Percentiles rank a stretch among this genome's conserved stretches.
Conservation (phyloP, 768 basidiomycete genomes). For the button mushroom (Agaricus bisporus) region DNA sequence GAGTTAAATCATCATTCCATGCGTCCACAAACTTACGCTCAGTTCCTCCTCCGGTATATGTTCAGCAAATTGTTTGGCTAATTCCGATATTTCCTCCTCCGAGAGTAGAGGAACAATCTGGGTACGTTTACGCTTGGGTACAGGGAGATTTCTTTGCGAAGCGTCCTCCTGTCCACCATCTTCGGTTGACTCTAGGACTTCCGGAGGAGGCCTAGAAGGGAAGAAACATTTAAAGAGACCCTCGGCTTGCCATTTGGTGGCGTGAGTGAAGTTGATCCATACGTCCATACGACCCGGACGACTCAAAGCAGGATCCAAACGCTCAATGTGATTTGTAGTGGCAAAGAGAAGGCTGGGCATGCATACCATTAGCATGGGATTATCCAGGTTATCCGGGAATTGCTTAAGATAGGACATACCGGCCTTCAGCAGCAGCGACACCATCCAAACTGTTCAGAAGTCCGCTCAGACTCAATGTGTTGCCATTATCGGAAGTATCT, state of each 20-base stretch:
- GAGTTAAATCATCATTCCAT: no score
- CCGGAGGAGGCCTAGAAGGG: constrained; percentile 50
- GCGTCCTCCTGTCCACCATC: constrained; percentile 29
- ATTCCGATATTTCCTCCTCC: constrained; percentile 68
- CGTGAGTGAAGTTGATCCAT: constrained; percentile 88
- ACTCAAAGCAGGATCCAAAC: constrained; percentile 83
- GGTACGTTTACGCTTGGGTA: constrained; percentile 56
- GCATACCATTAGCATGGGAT: constrained; percentile 9
- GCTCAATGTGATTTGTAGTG: constrained; percentile 91
- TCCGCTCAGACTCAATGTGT: constrained; percentile 80
- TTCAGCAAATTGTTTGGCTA: constrained; percentile 78
- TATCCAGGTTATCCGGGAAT: neutral
- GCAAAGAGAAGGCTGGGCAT: constrained; percentile 71
- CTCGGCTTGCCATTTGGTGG: constrained; percentile 89
- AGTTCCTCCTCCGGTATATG: constrained; percentile 84
- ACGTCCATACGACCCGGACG: constrained; percentile 90
- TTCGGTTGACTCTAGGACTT: constrained; percentile 14
- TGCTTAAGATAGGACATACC: constrained; percentile 39
- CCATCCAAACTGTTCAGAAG: constrained; percentile 83
- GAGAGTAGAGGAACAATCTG: constrained; percentile 64
- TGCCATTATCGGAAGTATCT: constrained; percentile 49
- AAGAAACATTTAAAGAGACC: constrained; percentile 95
- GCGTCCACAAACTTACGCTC: no score
- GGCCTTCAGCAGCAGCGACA: constrained; percentile 80
- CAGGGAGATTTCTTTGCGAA: constrained; percentile 61